Conservation (phyloP, 148 eudicot genomes). For the Fagopyrum homotropicum region DNA sequence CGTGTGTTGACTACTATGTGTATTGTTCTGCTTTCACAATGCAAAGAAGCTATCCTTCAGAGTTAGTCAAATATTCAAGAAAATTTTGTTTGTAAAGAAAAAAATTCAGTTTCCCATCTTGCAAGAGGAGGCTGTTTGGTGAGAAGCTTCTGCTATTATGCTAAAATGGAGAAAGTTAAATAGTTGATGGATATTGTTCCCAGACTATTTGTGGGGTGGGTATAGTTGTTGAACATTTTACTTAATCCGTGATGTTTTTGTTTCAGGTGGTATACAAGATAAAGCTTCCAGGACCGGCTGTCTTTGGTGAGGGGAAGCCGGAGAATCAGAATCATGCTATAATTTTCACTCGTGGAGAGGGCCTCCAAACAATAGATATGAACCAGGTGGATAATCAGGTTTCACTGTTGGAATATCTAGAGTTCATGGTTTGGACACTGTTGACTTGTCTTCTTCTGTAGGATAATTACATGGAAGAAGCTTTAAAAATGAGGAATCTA, state of each 20-base stretch:
- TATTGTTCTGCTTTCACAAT: background rate
- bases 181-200: background rate
- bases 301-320: conserved; percentile 94
- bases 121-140: background rate
- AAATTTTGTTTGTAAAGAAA: background rate
- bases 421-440: background rate
- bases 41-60: background rate
- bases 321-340: conserved; percentile 98
- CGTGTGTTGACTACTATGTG: background rate
- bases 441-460: conserved; percentile 19
- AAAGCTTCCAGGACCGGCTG: conserved; percentile 89
- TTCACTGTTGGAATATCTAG: background rate
- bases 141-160: background rate
- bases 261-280: conserved; percentile 66
- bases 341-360: conserved; percentile 95
- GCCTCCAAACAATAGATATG: conserved; percentile 94
- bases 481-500: conserved; percentile 95
- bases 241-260: background rate
- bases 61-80: background rate
- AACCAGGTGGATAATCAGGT: conserved; percentile 55
- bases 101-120: background rate
- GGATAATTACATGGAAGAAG: conserved; percentile 99
- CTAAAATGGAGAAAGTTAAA: background rate
- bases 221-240: background rate
- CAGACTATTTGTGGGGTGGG: background rate